Conservation (phyloP, 2,329 filamentous ascomycete species). For the Phyllosticta ampelicida region DNA sequence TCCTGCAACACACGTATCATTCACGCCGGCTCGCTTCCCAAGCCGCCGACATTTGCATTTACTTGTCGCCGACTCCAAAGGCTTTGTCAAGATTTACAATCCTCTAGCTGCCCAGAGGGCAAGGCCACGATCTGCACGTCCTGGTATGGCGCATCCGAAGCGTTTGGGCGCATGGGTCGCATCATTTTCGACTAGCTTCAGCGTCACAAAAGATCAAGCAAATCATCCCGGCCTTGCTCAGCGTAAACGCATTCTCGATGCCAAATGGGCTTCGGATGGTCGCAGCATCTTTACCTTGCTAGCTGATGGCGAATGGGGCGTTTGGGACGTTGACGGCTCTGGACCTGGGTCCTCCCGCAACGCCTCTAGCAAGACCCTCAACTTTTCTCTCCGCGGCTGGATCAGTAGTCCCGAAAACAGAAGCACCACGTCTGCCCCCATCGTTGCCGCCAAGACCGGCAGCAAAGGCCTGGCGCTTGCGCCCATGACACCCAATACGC, state of each 20-base stretch:
- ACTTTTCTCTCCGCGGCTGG: conserved; percentile 28
- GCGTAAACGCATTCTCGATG: conserved; percentile 39
- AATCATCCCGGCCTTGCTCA: conserved; percentile 23
- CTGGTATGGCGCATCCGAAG: conserved; percentile 11
- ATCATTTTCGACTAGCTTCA: conserved; percentile 25
- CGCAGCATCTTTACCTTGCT: conserved; percentile 36
- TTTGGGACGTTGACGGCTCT: conserved; percentile 37
- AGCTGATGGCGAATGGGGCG: conserved; percentile 42
- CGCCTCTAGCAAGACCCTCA: conserved; percentile 12
- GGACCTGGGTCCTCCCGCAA: conserved; percentile 22
- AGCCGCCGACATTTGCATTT: conserved; percentile 43
- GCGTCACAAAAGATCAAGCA: conserved; percentile 17
- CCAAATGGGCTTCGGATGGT: conserved; percentile 37
- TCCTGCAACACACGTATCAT: conserved; percentile 40
- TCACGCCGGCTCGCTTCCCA: conserved; percentile 44
- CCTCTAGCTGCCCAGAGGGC: conserved; percentile 32
- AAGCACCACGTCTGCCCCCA: conserved; percentile 8
- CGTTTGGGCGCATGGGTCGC: conserved; percentile 20
- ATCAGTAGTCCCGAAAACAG: conserved; percentile 17
- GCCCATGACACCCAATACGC: conserved; percentile 43
- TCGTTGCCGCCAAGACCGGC: conserved; percentile 16
- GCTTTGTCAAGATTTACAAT: conserved; percentile 48
- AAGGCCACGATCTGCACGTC: conserved; percentile 14
- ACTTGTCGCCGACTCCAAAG: conserved; percentile 44
- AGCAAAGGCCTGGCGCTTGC: conserved; percentile 29